These are phyloP conservation scores for Peribolospora kevripleyi DNA, from an alignment of 768 basidiomycete species.

Conservation along the genomic window DNA sequence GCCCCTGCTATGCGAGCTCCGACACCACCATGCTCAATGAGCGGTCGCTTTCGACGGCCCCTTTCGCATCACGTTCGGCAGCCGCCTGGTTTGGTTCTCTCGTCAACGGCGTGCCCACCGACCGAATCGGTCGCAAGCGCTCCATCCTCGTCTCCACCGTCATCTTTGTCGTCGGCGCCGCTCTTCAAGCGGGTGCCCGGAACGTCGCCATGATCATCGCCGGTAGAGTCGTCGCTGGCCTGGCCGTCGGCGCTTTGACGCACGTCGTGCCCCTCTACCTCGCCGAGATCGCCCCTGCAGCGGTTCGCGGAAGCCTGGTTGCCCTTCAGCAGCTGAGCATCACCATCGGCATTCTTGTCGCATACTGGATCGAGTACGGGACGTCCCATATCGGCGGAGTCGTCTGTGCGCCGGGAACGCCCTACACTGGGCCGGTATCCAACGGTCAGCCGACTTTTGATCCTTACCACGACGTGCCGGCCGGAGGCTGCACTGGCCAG, in stretches of 20 bases:
- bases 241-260: conserved; percentile 16
- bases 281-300: conserved; percentile 3
- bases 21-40: too few species aligned
- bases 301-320: conserved; percentile 1
- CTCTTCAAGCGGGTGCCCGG: conserved; percentile 9
- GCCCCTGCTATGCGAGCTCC: background rate
- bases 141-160: conserved; percentile 6
- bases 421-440: conserved; percentile 2
- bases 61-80: too few species aligned
- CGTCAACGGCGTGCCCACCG: conserved; percentile 5
- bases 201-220: conserved; percentile 9
- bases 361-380: conserved; percentile 3
- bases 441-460: conserved; percentile 2
- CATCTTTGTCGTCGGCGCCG: conserved; percentile 12
- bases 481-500: conserved; percentile 3
- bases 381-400: conserved; percentile 3
- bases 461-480: conserved; percentile 3
- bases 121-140: conserved; percentile 6
- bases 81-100: background rate
- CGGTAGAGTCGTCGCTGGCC: conserved; percentile 16
- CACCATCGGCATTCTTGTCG: conserved; percentile 1
- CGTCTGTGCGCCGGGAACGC: conserved; percentile 3
- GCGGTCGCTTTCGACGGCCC: background rate
- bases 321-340: conserved; percentile 2
- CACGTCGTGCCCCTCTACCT: conserved; percentile 15